Conservation (phyloP, 2,329 filamentous ascomycete genomes). For the Colletotrichum sp. region DNA sequence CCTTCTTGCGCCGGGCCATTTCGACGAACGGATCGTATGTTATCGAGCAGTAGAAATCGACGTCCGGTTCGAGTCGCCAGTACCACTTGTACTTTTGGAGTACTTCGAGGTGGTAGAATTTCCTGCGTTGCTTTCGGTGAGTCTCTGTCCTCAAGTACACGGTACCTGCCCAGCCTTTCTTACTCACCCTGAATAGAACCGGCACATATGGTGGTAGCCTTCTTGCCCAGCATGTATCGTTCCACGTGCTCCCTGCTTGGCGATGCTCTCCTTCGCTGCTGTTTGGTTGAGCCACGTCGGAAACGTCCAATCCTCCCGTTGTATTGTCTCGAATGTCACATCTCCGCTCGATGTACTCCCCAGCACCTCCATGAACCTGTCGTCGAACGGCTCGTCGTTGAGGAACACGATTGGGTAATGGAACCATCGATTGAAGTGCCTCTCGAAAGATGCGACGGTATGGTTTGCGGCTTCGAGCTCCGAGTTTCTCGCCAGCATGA, state of each 20-base stretch:
- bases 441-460: constrained; percentile 45
- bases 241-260: constrained; percentile 33
- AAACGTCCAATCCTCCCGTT: constrained; percentile 43
- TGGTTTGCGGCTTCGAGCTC: constrained; percentile 44
- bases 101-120: constrained; percentile 47
- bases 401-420: constrained; percentile 52
- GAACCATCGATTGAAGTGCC: constrained; percentile 51
- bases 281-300: constrained; percentile 37
- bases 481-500: constrained; percentile 51
- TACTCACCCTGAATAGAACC: constrained; percentile 48
- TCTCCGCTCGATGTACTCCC: constrained; percentile 39
- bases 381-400: constrained; percentile 48
- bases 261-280: constrained; percentile 35
- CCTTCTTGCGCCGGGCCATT: constrained; percentile 47
- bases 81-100: constrained; percentile 50
- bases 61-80: constrained; percentile 50
- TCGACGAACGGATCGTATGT: constrained; percentile 53
- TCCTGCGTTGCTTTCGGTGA: constrained; percentile 26
- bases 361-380: constrained; percentile 41
- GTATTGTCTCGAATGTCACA: constrained; percentile 47
- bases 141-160: background rate
- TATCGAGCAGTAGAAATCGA: constrained; percentile 48
- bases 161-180: background rate
- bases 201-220: constrained; percentile 46
- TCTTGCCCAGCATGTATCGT: constrained; percentile 43